Conservation (phyloP, 2,329 filamentous ascomycete species). For the Fusarium torulosum region DNA sequence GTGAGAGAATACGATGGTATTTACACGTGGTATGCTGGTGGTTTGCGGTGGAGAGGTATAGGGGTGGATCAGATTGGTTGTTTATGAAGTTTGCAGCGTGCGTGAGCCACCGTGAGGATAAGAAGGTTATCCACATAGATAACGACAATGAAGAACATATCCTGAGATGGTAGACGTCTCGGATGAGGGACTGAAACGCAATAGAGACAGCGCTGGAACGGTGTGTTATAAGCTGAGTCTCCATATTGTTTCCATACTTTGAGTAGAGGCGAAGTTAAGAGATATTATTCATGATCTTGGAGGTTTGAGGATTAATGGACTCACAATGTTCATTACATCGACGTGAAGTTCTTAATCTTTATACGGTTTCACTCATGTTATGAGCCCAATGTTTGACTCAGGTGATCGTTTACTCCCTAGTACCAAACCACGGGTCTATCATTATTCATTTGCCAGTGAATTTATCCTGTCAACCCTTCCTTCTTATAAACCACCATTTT, state of each 20-base stretch:
- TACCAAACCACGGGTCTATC: no score
- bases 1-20: not conserved
- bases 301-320: not conserved
- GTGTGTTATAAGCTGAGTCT: not conserved
- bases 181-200: conserved; percentile 31
- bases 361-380: no score
- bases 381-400: no score
- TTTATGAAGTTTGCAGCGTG: not conserved
- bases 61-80: not conserved
- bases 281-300: not conserved
- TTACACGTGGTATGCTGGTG: not conserved
- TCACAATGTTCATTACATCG: not conserved
- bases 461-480: no score
- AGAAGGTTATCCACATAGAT: not conserved
- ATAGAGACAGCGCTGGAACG: conserved; percentile 36
- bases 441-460: no score
- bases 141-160: conserved; percentile 1
- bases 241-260: conserved; percentile 13
- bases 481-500: no score
- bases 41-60: not conserved
- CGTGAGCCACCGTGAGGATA: not conserved
- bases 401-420: no score
- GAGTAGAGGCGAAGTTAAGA: not conserved
- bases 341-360: no score
- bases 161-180: conserved; percentile 34